Conservation (phyloP, 116 monocot species). For the Dioscorea cayenensis region DNA sequence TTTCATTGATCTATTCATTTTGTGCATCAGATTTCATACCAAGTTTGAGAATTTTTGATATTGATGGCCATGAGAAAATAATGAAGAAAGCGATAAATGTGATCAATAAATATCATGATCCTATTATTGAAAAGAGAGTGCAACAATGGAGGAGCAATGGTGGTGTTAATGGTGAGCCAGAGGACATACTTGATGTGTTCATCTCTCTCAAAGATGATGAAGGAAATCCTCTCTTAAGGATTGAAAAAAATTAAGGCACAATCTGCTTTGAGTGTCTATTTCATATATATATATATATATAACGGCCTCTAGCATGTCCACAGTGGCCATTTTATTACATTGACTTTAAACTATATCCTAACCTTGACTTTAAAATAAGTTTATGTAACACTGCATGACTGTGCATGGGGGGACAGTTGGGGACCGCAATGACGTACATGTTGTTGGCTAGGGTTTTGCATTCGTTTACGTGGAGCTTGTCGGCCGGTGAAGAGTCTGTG, state of each 20-base stretch:
- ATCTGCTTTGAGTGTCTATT: neutral
- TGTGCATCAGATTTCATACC: no score
- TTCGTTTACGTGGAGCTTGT: neutral
- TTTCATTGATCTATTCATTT: no score
- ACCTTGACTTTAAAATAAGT: neutral
- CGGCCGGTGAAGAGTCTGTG: neutral
- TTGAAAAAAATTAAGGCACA: constrained; percentile 46
- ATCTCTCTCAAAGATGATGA: constrained; percentile 8
- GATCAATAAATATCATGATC: constrained; percentile 23
- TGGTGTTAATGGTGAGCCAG: neutral
- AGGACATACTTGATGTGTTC: constrained; percentile 25
- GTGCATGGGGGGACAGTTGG: neutral
- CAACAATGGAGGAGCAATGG: constrained; percentile 2
- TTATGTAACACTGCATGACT: neutral
- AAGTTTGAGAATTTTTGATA: no score
- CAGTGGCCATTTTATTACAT: no score
- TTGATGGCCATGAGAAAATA: constrained; percentile 29
- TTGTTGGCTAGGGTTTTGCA: neutral
- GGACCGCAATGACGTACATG: neutral
- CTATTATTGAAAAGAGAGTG: constrained; percentile 29
- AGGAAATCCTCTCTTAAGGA: constrained; percentile 17
- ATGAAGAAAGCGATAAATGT: constrained; percentile 6
- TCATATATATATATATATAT: neutral
- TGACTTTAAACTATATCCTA: no score
- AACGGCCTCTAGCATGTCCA: no score